Conservation (phyloP, 805 yeast species). For the Lipomyces spencermartinsiae region DNA sequence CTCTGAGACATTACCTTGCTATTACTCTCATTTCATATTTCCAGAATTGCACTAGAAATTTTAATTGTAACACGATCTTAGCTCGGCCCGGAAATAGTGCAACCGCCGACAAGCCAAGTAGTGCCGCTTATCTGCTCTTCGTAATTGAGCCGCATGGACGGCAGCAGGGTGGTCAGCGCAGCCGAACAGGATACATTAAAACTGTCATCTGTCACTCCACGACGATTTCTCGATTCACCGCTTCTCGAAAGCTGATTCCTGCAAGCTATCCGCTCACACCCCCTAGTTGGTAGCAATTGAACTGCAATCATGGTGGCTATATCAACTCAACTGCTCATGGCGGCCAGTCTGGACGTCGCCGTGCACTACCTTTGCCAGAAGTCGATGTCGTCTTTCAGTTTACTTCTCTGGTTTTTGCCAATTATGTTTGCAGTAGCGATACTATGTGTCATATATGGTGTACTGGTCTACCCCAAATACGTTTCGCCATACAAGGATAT, state of each 20-base stretch:
- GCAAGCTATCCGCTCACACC: not conserved
- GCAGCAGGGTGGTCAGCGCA: not conserved
- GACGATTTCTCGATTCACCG: not conserved
- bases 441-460: constrained; percentile 1
- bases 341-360: constrained; percentile 16
- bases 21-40: too few relatives aligned
- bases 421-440: constrained; percentile 5
- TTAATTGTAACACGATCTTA: too few relatives aligned
- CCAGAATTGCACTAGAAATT: too few relatives aligned
- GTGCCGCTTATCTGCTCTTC: too few relatives aligned
- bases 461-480: constrained; percentile 26
- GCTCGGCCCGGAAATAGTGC: too few relatives aligned
- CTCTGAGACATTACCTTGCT: too few relatives aligned
- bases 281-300: not conserved
- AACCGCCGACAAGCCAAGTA: too few relatives aligned
- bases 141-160: too few relatives aligned
- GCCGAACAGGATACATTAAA: not conserved
- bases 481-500: constrained; percentile 30
- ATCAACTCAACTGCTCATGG: constrained; percentile 7
- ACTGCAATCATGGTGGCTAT: constrained; percentile 13
- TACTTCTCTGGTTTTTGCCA: constrained; percentile 17
- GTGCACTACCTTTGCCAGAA: constrained; percentile 8
- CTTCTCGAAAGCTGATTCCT: not conserved
- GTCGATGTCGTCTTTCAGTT: constrained; percentile 6
- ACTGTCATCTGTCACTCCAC: too few relatives aligned